Percentiles rank a stretch among this genome's conserved stretches.
phyloP scores from a whole-genome alignment of 495 filamentous ascomycete species.

The Collariella sp. region DNA sequence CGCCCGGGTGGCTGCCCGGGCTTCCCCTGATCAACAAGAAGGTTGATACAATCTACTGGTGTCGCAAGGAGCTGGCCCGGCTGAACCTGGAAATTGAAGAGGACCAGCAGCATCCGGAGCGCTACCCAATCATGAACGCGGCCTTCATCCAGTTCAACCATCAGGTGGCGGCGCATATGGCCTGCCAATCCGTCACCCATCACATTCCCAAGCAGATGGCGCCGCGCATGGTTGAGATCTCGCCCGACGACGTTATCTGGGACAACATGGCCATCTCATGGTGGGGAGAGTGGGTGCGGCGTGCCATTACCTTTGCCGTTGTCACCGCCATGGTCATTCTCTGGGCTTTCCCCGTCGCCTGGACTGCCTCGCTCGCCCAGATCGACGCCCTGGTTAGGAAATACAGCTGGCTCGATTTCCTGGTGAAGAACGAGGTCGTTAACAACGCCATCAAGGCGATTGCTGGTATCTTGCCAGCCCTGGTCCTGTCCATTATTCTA shows the following conservation, averaged over 20 bases:
- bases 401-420: conserved; percentile 62
- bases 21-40: conserved; percentile 78
- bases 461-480: conserved; percentile 77
- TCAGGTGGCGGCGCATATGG: conserved; percentile 96
- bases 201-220: conserved; percentile 93
- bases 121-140: conserved; percentile 91
- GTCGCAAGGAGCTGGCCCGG: conserved; percentile 76
- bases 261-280: conserved; percentile 95
- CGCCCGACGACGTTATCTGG: conserved; percentile 91
- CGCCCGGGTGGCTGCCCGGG: conserved; percentile 64
- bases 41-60: conserved; percentile 91
- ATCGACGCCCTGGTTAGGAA: conserved; percentile 56
- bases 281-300: conserved; percentile 83
- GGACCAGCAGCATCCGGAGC: conserved; percentile 79
- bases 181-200: conserved; percentile 84
- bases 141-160: conserved; percentile 99
- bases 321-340: conserved; percentile 73
- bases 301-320: conserved; percentile 52
- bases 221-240: conserved; percentile 85
- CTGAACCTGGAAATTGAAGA: conserved; percentile 89
- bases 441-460: conserved; percentile 59
- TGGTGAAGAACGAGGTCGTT: conserved; percentile 48
- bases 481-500: conserved; percentile 71
- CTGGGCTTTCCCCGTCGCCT: conserved; percentile 87
- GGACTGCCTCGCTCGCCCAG: conserved; percentile 74